phyloP scores from a whole-genome alignment of 2,329 filamentous ascomycete species.

The Penicillium sp. region DNA sequence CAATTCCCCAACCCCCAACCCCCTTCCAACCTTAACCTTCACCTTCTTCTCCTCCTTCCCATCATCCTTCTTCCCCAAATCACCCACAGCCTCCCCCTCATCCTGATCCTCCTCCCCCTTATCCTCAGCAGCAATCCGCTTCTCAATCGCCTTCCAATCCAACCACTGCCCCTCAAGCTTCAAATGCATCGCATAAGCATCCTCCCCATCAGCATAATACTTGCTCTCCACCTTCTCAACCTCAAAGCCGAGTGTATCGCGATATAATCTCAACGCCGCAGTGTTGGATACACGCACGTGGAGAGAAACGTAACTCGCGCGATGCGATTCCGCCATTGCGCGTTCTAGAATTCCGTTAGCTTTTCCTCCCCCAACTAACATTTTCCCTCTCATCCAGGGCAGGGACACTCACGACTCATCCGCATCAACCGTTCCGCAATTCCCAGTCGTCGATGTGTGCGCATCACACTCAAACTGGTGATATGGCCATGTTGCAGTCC shows the following conservation, averaged over 20 bases:
- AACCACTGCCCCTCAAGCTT: constrained; percentile 58
- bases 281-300: constrained; percentile 93
- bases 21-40: constrained; percentile 79
- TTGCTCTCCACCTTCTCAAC: constrained; percentile 62
- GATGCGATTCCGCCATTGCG: constrained; percentile 94
- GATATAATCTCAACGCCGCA: constrained; percentile 86
- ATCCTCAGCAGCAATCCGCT: constrained; percentile 34
- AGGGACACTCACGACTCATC: constrained; percentile 57
- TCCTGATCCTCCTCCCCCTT: constrained; percentile 43
- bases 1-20: constrained; percentile 66
- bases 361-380: neutral
- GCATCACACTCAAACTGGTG: constrained; percentile 90
- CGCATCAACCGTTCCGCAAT: constrained; percentile 97
- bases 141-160: constrained; percentile 47
- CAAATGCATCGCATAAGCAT: constrained; percentile 91
- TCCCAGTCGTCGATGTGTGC: constrained; percentile 83
- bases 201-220: constrained; percentile 88
- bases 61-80: constrained; percentile 52
- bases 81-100: constrained; percentile 68
- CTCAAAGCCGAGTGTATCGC: constrained; percentile 83
- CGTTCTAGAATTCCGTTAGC: constrained; percentile 51
- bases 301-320: constrained; percentile 86
- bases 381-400: too few relatives aligned
- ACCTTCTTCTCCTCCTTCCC: constrained; percentile 62
- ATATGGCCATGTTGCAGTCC: constrained; percentile 94